Evolutionary conservation across 2,329 filamentous ascomycete species (phyloP), one percentile per base, ranked within the genome.

Genomic region (Aspergillus fischeri): DNA sequence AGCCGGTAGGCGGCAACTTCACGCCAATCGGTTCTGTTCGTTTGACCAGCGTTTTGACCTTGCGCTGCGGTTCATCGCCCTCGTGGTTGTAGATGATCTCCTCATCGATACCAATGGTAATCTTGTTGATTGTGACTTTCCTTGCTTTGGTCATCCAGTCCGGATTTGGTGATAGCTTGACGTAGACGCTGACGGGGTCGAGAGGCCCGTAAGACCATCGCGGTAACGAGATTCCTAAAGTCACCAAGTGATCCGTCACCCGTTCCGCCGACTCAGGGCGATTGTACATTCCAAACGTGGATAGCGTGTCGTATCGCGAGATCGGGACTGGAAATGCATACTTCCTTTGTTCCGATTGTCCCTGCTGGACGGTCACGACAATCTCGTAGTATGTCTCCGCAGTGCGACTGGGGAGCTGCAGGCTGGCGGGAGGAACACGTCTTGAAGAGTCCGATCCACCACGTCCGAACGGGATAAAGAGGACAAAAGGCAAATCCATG

Each of bases 221-320:
- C 25, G 94, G 93, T 63, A 99, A 80, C 60, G 92, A 96, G 65
- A 97, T 96, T 49, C 90, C 91, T 54, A 97, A 80, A 8, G 91
- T 95, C 59, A 97, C 91, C 54, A 97, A 79, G 73, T 96, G 94
- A 77, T 97, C 94, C 52, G 89, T 86, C 32, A 92, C 90, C 59
- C 87, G 85, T 67, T 95, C 89, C 55, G 91, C 91, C 58, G 89
- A 89, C 74, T 97, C 93, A 17, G 92, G 93, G 54, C 92, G 88
- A 77, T 97, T 97, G 80, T 97, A 99, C 94, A 97, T 97, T 75
- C 94, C 94, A 77, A 99, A 99, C 1, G 94, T 97, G 45, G 92
- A 97, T 51, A 99, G 81, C 1, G 93, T 99, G 74, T 99, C 94
- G 78, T 97, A 99, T 70, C 94, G 84, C 64, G 91, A 86, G 65